Conservation (phyloP, 2,329 filamentous ascomycete species). For the Aureobasidium sp. region DNA sequence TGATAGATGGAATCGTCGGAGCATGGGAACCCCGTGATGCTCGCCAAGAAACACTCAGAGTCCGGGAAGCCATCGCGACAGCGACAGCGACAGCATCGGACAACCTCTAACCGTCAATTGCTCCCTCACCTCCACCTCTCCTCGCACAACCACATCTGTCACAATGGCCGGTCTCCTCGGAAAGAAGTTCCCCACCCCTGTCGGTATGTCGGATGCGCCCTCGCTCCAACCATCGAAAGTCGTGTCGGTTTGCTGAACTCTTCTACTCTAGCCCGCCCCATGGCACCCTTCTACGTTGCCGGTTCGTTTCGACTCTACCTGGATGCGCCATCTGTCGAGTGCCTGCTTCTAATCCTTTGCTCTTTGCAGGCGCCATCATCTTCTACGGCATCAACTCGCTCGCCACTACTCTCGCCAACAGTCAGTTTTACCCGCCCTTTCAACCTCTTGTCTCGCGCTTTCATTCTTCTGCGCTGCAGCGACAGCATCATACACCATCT, state of each 20-base stretch:
- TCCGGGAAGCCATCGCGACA: not conserved
- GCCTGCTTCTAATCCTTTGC: not conserved
- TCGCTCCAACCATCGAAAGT: not conserved
- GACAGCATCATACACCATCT: not conserved
- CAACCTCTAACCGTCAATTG: conserved; percentile 7
- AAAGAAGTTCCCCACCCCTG: conserved; percentile 45
- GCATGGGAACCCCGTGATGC: conserved; percentile 16
- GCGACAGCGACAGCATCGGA: conserved; percentile 1
- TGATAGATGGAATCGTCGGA: not conserved
- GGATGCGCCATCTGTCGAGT: not conserved
- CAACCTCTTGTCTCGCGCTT: not conserved
- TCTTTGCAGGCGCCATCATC: conserved; percentile 64
- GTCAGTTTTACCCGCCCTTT: conserved; percentile 50
- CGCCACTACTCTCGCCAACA: conserved; percentile 67
- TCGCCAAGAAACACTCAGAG: no score
- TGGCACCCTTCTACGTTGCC: conserved; percentile 21
- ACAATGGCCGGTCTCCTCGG: conserved; percentile 40
- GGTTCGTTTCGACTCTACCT: conserved; percentile 14
- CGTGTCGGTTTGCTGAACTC: not conserved
- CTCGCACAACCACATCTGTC: conserved; percentile 18
- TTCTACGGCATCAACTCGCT: conserved; percentile 86
- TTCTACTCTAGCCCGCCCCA: conserved; percentile 17
- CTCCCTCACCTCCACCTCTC: conserved; percentile 16
- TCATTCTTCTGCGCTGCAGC: not conserved
- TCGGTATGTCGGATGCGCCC: conserved; percentile 36